Percentiles rank a stretch among this genome's conserved stretches.
These are phyloP conservation scores for Aphanomyces stellatus DNA, from an alignment of 352 stramenopile genomes.

Conservation along the genomic window DNA sequence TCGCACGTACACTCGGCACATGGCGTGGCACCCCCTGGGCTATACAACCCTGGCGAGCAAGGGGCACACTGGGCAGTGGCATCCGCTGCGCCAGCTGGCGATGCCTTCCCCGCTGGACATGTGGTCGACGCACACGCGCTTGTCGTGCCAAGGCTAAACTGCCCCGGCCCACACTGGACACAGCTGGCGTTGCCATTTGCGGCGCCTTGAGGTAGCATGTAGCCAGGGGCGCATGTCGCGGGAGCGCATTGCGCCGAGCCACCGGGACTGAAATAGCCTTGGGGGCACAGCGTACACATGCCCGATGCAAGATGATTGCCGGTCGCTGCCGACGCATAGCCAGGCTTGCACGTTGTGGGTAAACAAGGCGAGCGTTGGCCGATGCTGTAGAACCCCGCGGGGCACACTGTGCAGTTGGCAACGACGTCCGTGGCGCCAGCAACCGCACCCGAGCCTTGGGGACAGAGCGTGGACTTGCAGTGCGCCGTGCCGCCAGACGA, in stretches of 20 bases:
- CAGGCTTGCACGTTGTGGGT: neutral
- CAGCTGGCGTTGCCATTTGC: neutral
- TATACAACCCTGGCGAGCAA: neutral
- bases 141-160: neutral
- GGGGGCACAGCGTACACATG: neutral
- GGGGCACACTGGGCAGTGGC: neutral
- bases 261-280: conserved; percentile 2
- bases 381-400: neutral
- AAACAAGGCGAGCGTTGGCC: neutral
- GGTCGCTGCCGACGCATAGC: neutral
- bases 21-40: neutral
- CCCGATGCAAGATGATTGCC: neutral
- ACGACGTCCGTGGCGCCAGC: neutral
- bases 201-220: neutral
- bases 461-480: neutral
- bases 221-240: neutral
- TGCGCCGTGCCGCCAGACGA: conserved; percentile 24
- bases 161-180: neutral
- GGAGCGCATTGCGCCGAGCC: neutral
- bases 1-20: neutral
- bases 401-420: neutral
- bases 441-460: neutral
- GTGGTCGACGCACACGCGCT: neutral
- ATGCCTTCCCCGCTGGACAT: neutral
- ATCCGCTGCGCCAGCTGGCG: neutral